Evolutionary conservation across 768 basidiomycete species (phyloP), one percentile per base, ranked within the genome.

Genomic region (Butyriboletus loyo): DNA sequence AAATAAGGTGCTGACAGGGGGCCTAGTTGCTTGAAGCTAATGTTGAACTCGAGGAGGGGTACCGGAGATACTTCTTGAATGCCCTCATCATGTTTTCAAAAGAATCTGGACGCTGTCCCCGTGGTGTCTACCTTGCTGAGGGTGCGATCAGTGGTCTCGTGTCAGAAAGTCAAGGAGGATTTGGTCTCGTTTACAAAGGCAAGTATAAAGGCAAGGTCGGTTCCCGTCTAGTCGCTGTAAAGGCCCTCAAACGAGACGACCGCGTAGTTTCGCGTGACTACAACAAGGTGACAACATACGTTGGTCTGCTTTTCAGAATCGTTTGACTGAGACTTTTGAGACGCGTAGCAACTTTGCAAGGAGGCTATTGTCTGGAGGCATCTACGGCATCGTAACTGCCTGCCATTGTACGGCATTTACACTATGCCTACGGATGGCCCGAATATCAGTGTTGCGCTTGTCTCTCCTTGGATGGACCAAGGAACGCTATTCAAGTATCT

Each of bases 391-490:
- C 57, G 62, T 0, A 73, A 74, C 34, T 66, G 75, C 27, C 56
- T 75, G 22, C 72, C 72, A 3, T 53, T 75, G 24, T 66, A 68
- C 55, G 72, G 73, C 1, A 45, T 71, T 15, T 74, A 60, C 37
- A 24, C 6, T 21, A 52, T 59, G 13, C 43, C 59, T 25, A 35
- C 6, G 6, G 46, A 17, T 53, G 65, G 45, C 28, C 67, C 24
- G 60, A 32, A 55, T 63, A 22, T 49, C 31, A 38, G 31, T 9
- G 5, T n/a, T 32, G 54, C 56, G 15, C 60, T 77, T 15, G 66
- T 76, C 37, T 75, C 75, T 4, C 75, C 66, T 24, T 75, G 73
- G 73, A 73, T 75, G 73, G 49, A 60, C 7, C 61, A 67, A 5
- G 70, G 70, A 13, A 65, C 69, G 21, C 49, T 76, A 5, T 55